Conservation (phyloP, 2,329 filamentous ascomycete genomes). For the Colletotrichum simmondsii region DNA sequence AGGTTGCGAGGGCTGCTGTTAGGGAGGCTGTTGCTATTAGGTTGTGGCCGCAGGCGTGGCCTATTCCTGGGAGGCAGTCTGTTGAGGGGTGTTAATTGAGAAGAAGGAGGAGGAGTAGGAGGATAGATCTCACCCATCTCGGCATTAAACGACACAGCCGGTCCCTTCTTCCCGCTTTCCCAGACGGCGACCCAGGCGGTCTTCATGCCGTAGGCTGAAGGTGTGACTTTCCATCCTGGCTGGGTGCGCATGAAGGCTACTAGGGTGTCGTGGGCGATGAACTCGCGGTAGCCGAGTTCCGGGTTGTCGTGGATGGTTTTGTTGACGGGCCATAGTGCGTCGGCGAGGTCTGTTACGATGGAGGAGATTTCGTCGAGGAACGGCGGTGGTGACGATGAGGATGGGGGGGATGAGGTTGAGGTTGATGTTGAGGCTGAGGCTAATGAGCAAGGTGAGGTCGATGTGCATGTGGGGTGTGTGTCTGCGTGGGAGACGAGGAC, state of each 20-base stretch:
- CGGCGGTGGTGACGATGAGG: not conserved
- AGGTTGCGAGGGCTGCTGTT: slow-evolving; percentile 57
- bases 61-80: slow-evolving; percentile 62
- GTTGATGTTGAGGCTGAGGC: too few relatives aligned
- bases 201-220: slow-evolving; percentile 60
- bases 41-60: slow-evolving; percentile 67
- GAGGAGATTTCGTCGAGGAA: slow-evolving; percentile 22
- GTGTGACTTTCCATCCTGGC: slow-evolving; percentile 60
- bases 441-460: too few relatives aligned
- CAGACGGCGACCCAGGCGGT: slow-evolving; percentile 65
- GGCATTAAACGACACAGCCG: slow-evolving; percentile 57
- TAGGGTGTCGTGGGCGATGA: slow-evolving; percentile 51
- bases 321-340: slow-evolving; percentile 34
- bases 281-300: slow-evolving; percentile 43
- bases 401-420: not conserved
- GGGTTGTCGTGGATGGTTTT: slow-evolving; percentile 40
- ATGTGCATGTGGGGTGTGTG: not conserved
- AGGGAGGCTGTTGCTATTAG: slow-evolving; percentile 62
- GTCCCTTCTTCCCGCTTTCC: slow-evolving; percentile 56
- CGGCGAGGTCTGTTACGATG: slow-evolving; percentile 18
- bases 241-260: slow-evolving; percentile 57
- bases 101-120: not conserved
- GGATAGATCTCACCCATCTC: slow-evolving; percentile 58
- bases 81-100: slow-evolving; percentile 29
- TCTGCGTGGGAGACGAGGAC: slow-evolving; percentile 26